Base-by-base conservation (phyloP, 75 land plant genomes). In the Pinus tabuliformis region DNA sequence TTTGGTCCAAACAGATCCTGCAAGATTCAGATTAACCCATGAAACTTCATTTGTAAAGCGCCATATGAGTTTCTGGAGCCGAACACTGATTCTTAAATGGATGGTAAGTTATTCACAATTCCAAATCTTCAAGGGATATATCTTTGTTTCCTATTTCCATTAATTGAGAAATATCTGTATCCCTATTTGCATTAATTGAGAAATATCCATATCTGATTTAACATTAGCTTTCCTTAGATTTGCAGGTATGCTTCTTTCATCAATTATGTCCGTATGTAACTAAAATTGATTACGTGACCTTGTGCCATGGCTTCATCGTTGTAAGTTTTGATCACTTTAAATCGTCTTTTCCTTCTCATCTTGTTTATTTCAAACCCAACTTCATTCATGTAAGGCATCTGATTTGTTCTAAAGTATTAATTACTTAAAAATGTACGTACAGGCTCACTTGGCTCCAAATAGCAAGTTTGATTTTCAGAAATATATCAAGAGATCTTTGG, bases 181-280 rank as follows among this genome's bases (percentile, higher is more conserved):
- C n/a, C n/a, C n/a, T n/a, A n/a, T 49, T 49, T 49, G 52, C 52
- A 49, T 62, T 22, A 17, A n/a, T 62, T n/a, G 11, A 62, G 24
- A 62, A 16, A 16, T 58, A 14, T 0, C 24, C 0, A 0, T 17
- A 16, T n/a, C 63, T 8, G 20, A 6, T 66, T 70, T 77, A 6
- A 73, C 28, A 16, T 30, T 73, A 26, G 14, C 59, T 30, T 70
- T 58, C 17, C 28, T 77, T 2, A 4, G 24, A 59, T 68, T 72
- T 92, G 77, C 84, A 95, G 98, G 83, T 79, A 75, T 84, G 96
- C 78, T 95, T 95, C 76, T 92, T 95, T 62, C 83, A 90, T 5
- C 98, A 95, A 76, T 93, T 92, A 64, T 86, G 85, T 58, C 75
- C 62, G 71, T 91, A 95, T 17, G 93, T 95, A 56, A 75, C 76